Conservation (phyloP, 2,329 filamentous ascomycete species). For the Arachnomyces sp. region DNA sequence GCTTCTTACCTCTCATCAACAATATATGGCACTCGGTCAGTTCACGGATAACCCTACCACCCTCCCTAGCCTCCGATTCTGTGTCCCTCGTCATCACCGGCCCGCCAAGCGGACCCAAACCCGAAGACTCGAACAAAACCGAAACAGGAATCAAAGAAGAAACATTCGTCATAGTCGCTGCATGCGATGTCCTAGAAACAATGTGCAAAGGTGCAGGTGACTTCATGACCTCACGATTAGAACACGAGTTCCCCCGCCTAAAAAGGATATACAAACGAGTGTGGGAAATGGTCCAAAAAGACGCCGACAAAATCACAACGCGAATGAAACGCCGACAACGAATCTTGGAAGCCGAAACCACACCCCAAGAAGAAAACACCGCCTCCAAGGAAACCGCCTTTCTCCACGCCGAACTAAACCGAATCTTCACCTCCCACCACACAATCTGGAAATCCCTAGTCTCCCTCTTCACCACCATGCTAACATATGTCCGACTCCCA, state of each 20-base stretch:
- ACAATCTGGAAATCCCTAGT: slow-evolving; percentile 30
- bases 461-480: slow-evolving; percentile 31
- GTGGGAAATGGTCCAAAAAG: slow-evolving; percentile 30
- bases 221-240: slow-evolving; percentile 69
- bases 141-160: slow-evolving; percentile 28
- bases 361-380: neutral
- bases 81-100: slow-evolving; percentile 17
- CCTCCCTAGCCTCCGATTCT: slow-evolving; percentile 50
- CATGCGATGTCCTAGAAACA: slow-evolving; percentile 58
- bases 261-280: slow-evolving; percentile 31
- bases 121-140: slow-evolving; percentile 39
- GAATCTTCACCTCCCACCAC: slow-evolving; percentile 32
- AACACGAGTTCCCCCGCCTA: slow-evolving; percentile 53
- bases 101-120: slow-evolving; percentile 44
- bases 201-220: slow-evolving; percentile 68
- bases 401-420: slow-evolving; percentile 17
- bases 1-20: slow-evolving; percentile 82
- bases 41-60: slow-evolving; percentile 27
- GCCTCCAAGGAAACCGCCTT: slow-evolving; percentile 1
- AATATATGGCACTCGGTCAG: slow-evolving; percentile 76
- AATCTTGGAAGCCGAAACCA: slow-evolving; percentile 1
- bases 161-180: slow-evolving; percentile 53
- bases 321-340: slow-evolving; percentile 16
- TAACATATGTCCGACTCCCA: slow-evolving; percentile 32
- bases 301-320: slow-evolving; percentile 28